These are phyloP conservation scores for Ailanthus altissimus DNA, from an alignment of 345 rosid species.

Conservation along the genomic window DNA sequence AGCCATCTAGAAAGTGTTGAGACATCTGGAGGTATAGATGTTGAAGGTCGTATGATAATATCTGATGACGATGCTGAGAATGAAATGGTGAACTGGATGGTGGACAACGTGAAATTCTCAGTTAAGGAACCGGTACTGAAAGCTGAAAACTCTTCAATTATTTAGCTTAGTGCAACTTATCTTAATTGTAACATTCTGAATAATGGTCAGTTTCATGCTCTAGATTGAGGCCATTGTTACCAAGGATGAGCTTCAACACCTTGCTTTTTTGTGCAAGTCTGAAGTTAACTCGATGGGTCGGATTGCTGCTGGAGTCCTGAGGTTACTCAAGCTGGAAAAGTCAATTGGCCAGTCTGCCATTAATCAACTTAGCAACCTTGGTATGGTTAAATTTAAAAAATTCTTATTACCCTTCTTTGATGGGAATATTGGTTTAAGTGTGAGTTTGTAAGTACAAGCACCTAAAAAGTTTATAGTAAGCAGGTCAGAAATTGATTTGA, in stretches of 20 bases:
- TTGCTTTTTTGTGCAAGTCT: slow-evolving; percentile 73
- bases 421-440: background rate
- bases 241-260: slow-evolving; percentile 86
- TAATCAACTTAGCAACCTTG: slow-evolving; percentile 90
- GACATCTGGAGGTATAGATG: slow-evolving; percentile 62
- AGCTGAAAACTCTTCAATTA: slow-evolving; percentile 24
- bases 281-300: slow-evolving; percentile 95
- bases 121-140: slow-evolving; percentile 84
- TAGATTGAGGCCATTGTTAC: slow-evolving; percentile 91
- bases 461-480: background rate
- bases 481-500: background rate
- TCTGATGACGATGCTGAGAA: slow-evolving; percentile 52
- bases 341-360: slow-evolving; percentile 79
- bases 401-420: background rate
- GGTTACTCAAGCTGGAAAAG: slow-evolving; percentile 79
- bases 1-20: slow-evolving; percentile 46
- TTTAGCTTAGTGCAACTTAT: slow-evolving; percentile 19
- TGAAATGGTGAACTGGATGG: slow-evolving; percentile 67
- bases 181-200: background rate
- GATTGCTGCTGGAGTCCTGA: slow-evolving; percentile 80
- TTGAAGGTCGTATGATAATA: slow-evolving; percentile 68
- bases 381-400: slow-evolving; percentile 38
- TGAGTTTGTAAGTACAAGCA: background rate
- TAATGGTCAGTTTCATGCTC: slow-evolving; percentile 20
- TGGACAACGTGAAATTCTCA: slow-evolving; percentile 83